Evolutionary conservation across 2,329 filamentous ascomycete genomes (phyloP).

Genomic region (Diaporthe australafricana): DNA sequence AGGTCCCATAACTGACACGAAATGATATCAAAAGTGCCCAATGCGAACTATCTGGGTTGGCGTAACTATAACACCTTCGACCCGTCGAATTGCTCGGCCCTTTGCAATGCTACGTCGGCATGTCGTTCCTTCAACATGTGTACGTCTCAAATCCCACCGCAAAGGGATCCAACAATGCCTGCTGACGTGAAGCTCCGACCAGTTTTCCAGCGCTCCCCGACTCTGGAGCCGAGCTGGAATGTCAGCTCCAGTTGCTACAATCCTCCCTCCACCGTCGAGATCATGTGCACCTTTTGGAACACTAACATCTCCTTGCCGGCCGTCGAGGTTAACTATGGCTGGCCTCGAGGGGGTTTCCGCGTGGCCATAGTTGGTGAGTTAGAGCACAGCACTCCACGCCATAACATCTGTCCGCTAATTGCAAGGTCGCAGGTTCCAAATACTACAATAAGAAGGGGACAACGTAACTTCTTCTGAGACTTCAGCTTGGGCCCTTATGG

Average conservation of each 20-base stretch:
- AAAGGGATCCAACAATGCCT: too few species aligned
- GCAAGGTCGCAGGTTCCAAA: not conserved
- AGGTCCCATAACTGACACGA: not conserved
- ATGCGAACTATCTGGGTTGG: not conserved
- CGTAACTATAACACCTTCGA: not conserved
- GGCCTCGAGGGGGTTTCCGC: not conserved
- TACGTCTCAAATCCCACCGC: not conserved
- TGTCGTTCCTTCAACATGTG: not conserved
- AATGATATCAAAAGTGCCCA: not conserved
- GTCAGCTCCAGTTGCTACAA: not conserved
- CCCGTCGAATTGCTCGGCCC: not conserved
- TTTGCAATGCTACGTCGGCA: not conserved
- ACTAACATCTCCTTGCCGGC: not conserved
- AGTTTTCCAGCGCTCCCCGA: conserved; percentile 8
- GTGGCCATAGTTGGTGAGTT: conserved; percentile 7
- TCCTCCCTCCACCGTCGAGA: not conserved
- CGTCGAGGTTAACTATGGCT: not conserved
- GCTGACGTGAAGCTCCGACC: not conserved
- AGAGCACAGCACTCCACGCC: not conserved
- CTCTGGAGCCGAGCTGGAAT: conserved; percentile 4
- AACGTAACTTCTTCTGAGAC: not conserved
- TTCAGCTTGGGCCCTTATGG: not conserved
- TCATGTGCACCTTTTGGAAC: conserved; percentile 13
- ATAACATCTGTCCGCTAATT: not conserved
- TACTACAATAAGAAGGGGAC: conserved; percentile 4